Conservation (phyloP, 768 basidiomycete species). For the Tulasnella sp. region DNA sequence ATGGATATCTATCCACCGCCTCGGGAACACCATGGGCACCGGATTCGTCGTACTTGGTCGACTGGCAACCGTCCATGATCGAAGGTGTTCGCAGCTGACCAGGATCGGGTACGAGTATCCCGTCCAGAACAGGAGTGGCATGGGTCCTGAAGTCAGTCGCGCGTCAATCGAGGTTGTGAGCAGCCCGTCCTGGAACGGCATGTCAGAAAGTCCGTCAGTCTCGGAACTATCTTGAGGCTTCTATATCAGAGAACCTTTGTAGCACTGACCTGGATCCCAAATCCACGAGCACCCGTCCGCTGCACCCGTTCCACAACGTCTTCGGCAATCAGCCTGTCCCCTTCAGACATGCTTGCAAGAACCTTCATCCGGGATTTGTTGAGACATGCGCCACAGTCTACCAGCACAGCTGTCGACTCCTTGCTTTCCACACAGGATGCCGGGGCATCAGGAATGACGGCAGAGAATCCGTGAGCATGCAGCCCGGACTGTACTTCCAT, state of each 20-base stretch:
- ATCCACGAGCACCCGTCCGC: background rate
- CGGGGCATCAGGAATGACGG: slow-evolving; percentile 30
- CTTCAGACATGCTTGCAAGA: slow-evolving; percentile 28
- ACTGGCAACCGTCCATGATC: background rate
- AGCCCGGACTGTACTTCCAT: slow-evolving; percentile 17
- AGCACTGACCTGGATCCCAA: too few relatives aligned
- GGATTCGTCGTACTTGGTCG: background rate
- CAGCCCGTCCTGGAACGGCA: background rate
- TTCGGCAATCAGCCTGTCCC: background rate
- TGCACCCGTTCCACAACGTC: slow-evolving; percentile 15
- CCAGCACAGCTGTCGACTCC: background rate
- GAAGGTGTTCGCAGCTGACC: slow-evolving; percentile 39
- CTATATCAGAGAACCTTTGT: too few relatives aligned
- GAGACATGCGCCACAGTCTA: slow-evolving; percentile 29
- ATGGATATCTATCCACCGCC: slow-evolving; percentile 68
- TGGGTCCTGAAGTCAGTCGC: slow-evolving; percentile 2
- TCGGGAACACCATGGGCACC: slow-evolving; percentile 37
- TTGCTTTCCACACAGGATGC: slow-evolving; percentile 39
- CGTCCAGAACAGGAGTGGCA: slow-evolving; percentile 54
- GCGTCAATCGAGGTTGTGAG: background rate
- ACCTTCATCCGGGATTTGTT: slow-evolving; percentile 25
- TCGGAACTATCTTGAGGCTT: too few relatives aligned
- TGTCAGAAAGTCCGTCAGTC: too few relatives aligned
- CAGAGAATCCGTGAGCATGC: slow-evolving; percentile 32
- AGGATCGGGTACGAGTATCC: slow-evolving; percentile 49